Percentiles rank a stretch among this genome's conserved stretches.
Evolutionary conservation across 2,329 filamentous ascomycete genomes (phyloP).

Genomic region (Fusarium luffae): DNA sequence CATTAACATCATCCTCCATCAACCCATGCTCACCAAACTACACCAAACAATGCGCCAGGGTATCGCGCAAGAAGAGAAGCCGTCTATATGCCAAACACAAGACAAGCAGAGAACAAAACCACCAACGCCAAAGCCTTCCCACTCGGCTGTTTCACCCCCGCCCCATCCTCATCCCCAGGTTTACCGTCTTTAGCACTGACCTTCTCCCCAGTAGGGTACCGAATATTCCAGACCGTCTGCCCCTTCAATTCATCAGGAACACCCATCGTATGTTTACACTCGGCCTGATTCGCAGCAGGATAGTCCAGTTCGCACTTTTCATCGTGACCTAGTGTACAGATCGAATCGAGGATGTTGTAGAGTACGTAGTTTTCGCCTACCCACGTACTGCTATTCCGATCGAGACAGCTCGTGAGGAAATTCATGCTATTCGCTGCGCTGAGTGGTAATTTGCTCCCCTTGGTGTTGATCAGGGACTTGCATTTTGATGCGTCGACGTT

Average conservation of each 20-base stretch:
- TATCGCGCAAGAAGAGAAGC: not conserved
- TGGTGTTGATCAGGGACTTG: constrained; percentile 59
- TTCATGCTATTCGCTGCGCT: constrained; percentile 65
- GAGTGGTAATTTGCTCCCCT: constrained; percentile 53
- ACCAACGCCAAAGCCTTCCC: constrained; percentile 19
- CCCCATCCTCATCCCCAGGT: constrained; percentile 21
- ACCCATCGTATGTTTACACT: constrained; percentile 57
- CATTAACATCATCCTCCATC: constrained; percentile 14
- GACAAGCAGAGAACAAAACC: constrained; percentile 27
- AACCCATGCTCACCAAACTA: too few species aligned
- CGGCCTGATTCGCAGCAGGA: constrained; percentile 57
- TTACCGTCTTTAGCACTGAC: constrained; percentile 50
- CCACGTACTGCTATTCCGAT: constrained; percentile 54
- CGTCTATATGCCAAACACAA: constrained; percentile 17
- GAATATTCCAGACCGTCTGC: constrained; percentile 59
- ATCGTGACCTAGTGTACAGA: constrained; percentile 59
- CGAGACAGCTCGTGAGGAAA: constrained; percentile 60
- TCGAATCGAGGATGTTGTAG: constrained; percentile 63
- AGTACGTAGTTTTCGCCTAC: constrained; percentile 60
- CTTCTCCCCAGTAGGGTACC: constrained; percentile 57
- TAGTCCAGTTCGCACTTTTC: constrained; percentile 60
- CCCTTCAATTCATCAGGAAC: constrained; percentile 49
- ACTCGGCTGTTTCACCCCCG: constrained; percentile 8
- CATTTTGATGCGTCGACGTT: constrained; percentile 59
- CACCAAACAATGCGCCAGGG: not conserved